Conservation (phyloP, 1,284 basidiomycete genomes). For the Fomes fomentarius region DNA sequence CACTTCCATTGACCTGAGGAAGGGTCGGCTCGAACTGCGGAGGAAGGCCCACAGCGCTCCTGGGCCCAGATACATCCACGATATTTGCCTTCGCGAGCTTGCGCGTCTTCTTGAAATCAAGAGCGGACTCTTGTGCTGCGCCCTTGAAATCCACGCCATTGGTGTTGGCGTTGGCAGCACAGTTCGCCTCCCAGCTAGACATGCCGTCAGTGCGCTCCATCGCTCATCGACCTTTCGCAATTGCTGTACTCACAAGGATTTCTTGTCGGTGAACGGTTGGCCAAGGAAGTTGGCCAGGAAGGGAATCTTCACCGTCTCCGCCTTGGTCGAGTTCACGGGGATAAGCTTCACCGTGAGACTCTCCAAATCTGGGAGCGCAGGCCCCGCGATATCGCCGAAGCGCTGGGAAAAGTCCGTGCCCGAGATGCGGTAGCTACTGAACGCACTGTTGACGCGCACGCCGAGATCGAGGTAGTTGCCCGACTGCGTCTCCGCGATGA, state of each 20-base stretch:
- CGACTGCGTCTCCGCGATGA: conserved; percentile 57
- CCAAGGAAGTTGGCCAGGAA: conserved; percentile 55
- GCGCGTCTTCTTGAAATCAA: conserved; percentile 18
- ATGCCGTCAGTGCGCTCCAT: background rate
- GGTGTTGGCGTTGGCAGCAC: conserved; percentile 53
- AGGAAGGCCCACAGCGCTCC: conserved; percentile 50
- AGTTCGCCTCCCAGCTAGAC: conserved; percentile 62
- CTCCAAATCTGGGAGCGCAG: conserved; percentile 48
- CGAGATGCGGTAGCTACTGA: conserved; percentile 59
- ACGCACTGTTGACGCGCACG: conserved; percentile 65
- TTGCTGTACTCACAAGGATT: conserved; percentile 56
- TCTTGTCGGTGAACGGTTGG: conserved; percentile 49
- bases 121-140: background rate
- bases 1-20: conserved; percentile 47
- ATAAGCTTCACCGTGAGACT: conserved; percentile 48
- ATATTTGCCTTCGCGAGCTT: conserved; percentile 43
- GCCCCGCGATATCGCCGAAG: conserved; percentile 63
- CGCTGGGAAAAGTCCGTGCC: conserved; percentile 54
- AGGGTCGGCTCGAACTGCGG: conserved; percentile 50
- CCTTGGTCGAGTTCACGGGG: conserved; percentile 46
- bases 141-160: conserved; percentile 57
- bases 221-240: too few relatives aligned
- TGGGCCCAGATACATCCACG: conserved; percentile 42
- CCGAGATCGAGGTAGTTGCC: conserved; percentile 68
- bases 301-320: conserved; percentile 56